Base-by-base conservation (phyloP, 306 rosid species). In the Luffa acutangula region DNA sequence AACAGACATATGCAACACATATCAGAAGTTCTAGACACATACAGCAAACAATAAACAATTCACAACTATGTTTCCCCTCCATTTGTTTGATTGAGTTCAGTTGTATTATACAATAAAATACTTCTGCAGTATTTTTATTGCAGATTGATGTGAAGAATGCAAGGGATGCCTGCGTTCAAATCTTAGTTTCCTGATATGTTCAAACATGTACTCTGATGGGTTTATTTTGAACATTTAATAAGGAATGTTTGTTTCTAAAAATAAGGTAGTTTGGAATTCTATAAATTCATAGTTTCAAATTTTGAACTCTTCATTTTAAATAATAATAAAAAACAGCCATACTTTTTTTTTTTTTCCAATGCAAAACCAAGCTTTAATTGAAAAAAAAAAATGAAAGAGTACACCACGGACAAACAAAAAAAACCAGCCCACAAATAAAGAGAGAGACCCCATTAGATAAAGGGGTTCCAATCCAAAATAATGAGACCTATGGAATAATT, bases 1-100 rank as follows among this genome's bases (percentile, higher is more conserved):
- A 88, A 91, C 57, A 49, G 34, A 42, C 17, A 45, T 13, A 62
- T 87, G 13, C 77, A 51, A 49, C 46, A 49, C 46, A 74, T 31
- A 74, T 48, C 78, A 51, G 78, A 49, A 73, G 39, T 74, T 49
- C 45, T 74, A 49, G 78, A 49, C 59, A 73, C 59, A 21, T 14
- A 21, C 78, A 74, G 60, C 58, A 73, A 73, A 73, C 76, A 45
- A 25, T 71, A 71, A 71, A 12, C 57, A 46, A 33, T 31, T 49
- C 6, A 74, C 45, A 33, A 48, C 25, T 13, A 25, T 49, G 20
- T 33, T 74, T 72, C 20, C 21, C 21, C n/a, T 72, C 37, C 39
- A 46, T 72, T 72, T 5, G 54, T 72, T 72, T 46, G 57, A 46
- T 46, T 72, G 20, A 21, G 36, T 48, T 72, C 12, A 72, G 39